A percentile compares a stretch with the other conserved stretches of the same genome.
phyloP scores from a whole-genome alignment of 768 basidiomycete species.

The Auricularia sp. region DNA sequence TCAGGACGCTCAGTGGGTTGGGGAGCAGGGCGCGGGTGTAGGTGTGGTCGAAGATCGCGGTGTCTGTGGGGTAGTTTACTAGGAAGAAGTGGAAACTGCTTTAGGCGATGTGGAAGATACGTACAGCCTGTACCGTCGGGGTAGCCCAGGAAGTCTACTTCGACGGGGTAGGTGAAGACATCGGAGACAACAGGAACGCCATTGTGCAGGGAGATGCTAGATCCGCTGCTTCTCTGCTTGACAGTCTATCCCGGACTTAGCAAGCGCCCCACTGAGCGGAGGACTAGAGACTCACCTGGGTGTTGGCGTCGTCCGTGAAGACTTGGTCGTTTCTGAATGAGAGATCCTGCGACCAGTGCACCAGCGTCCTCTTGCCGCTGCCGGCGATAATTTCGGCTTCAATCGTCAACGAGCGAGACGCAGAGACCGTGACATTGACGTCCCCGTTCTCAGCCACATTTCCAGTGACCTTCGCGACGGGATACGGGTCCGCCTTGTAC shows the following conservation, averaged over 20 bases:
- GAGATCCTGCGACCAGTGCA: conserved; percentile 53
- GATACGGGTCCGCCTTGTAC: conserved; percentile 50
- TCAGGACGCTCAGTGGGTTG: conserved; percentile 46
- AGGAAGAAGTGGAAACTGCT: not conserved
- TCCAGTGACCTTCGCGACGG: conserved; percentile 38
- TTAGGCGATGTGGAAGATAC: conserved; percentile 1
- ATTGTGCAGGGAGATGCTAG: conserved; percentile 39
- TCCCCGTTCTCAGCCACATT: conserved; percentile 31
- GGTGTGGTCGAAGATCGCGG: conserved; percentile 47
- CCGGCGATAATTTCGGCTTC: conserved; percentile 53
- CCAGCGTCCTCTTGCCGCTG: conserved; percentile 44
- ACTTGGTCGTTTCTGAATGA: conserved; percentile 52
- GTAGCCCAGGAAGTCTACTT: conserved; percentile 29
- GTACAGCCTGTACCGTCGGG: conserved; percentile 24
- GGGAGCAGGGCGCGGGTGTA: conserved; percentile 52
- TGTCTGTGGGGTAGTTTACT: not conserved
- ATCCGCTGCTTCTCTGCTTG: conserved; percentile 39
- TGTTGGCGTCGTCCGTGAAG: conserved; percentile 37
- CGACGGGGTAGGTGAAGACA: conserved; percentile 43
- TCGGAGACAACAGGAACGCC: conserved; percentile 35
- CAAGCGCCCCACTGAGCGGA: not conserved
- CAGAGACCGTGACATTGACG: conserved; percentile 53
- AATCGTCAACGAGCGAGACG: conserved; percentile 45
- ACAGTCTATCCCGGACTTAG: conserved; percentile 27
- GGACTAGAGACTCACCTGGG: conserved; percentile 23